Percentiles rank a stretch among this genome's conserved stretches.
phyloP scores from a whole-genome alignment of 805 yeast genomes.

The Phaffomyces antillensis region DNA sequence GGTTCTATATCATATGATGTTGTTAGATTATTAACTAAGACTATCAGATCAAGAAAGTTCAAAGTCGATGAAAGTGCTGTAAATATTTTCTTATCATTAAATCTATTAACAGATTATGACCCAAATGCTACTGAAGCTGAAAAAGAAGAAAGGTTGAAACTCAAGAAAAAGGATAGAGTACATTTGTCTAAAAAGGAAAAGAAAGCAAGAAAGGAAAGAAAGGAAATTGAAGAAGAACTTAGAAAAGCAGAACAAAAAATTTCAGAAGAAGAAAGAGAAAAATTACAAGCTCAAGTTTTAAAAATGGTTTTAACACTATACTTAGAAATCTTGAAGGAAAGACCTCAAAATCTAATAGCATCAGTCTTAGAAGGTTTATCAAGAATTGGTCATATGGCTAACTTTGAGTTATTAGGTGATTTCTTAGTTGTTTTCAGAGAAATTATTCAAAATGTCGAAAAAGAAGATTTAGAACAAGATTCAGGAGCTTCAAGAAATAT shows the following conservation, averaged over 20 bases:
- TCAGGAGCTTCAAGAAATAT: constrained; percentile 53
- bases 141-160: constrained; percentile 37
- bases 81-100: constrained; percentile 62
- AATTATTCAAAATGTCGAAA: constrained; percentile 47
- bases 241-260: constrained; percentile 81
- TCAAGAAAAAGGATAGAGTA: constrained; percentile 81
- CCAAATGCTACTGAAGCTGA: constrained; percentile 50
- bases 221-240: constrained; percentile 84
- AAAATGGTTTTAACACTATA: constrained; percentile 67
- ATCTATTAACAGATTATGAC: constrained; percentile 62
- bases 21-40: constrained; percentile 58
- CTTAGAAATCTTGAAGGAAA: constrained; percentile 63
- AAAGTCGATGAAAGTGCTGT: constrained; percentile 80
- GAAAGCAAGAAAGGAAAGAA: constrained; percentile 80
- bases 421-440: constrained; percentile 85
- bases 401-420: constrained; percentile 88
- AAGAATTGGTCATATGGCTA: constrained; percentile 85
- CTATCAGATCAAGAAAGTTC: constrained; percentile 65
- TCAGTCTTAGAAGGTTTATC: constrained; percentile 89
- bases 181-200: constrained; percentile 87
- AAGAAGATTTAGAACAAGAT: constrained; percentile 35
- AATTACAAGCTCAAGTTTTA: constrained; percentile 75
- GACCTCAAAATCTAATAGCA: constrained; percentile 65
- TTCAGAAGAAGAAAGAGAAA: constrained; percentile 81
- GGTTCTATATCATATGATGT: constrained; percentile 79